A percentile compares a stretch with the other conserved stretches of the same genome.
These are phyloP conservation scores for Collybia nuda DNA, from an alignment of 768 basidiomycete genomes.

Conservation along the genomic window DNA sequence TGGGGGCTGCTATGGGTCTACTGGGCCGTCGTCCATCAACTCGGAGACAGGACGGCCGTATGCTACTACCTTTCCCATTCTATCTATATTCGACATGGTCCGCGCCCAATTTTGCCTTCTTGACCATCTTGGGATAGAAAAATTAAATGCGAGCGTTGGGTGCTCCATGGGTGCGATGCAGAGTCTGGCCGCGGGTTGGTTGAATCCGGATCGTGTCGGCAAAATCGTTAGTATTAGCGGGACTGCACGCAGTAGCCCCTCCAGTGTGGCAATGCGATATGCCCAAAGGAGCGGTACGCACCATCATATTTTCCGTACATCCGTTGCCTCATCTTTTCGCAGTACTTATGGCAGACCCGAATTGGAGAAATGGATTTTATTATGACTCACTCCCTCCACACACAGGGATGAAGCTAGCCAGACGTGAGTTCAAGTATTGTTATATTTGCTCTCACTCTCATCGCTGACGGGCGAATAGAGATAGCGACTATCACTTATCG, in stretches of 20 bases:
- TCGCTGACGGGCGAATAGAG: conserved; percentile 47
- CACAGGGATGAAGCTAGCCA: conserved; percentile 96
- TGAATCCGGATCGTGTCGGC: conserved; percentile 84
- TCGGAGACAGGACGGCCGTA: conserved; percentile 69
- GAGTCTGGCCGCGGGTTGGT: conserved; percentile 92
- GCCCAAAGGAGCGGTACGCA: conserved; percentile 90
- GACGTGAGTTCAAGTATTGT: conserved; percentile 53
- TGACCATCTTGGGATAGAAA: conserved; percentile 80
- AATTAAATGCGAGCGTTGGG: conserved; percentile 91
- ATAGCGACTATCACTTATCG: conserved; percentile 99
- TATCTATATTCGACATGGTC: conserved; percentile 98
- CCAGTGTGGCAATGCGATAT: conserved; percentile 92
- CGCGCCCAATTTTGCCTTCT: conserved; percentile 87
- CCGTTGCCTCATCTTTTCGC: background rate
- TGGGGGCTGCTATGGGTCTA: conserved; percentile 97
- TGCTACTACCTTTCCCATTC: conserved; percentile 87
- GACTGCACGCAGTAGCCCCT: conserved; percentile 88
- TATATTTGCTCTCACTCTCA: background rate
- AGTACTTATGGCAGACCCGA: conserved; percentile 99
- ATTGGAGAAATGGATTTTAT: conserved; percentile 99
- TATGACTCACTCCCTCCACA: conserved; percentile 96
- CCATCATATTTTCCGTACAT: conserved; percentile 1
- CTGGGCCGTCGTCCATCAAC: conserved; percentile 87
- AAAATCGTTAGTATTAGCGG: conserved; percentile 95
- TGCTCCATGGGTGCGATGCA: conserved; percentile 99